A percentile compares a stretch with the other conserved stretches of the same genome.
Evolutionary conservation across 768 basidiomycete genomes (phyloP).

Genomic region (Hericium erinaceus): DNA sequence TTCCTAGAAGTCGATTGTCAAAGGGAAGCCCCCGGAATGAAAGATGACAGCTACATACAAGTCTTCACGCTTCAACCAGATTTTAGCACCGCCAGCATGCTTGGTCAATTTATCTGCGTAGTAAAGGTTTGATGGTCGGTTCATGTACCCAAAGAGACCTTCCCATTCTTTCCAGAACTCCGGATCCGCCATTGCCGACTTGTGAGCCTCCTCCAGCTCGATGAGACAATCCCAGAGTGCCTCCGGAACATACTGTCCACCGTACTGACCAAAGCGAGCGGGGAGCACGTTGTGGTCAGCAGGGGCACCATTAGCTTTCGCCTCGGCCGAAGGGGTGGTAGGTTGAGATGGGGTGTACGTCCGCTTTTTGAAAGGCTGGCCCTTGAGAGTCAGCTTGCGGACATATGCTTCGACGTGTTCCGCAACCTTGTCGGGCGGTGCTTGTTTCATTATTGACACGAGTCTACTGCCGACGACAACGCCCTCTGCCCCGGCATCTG

Average conservation of each 20-base stretch:
- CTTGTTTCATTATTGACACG: constrained; percentile 68
- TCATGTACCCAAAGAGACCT: constrained; percentile 87
- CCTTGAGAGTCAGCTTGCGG: constrained; percentile 51
- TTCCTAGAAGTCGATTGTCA: constrained; percentile 41
- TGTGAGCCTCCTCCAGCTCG: constrained; percentile 89
- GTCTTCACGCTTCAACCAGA: constrained; percentile 97
- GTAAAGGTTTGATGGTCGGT: constrained; percentile 87
- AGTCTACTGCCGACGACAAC: constrained; percentile 90
- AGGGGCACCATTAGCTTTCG: constrained; percentile 22
- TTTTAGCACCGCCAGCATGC: constrained; percentile 85
- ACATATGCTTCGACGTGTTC: constrained; percentile 65
- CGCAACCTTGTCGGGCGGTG: constrained; percentile 39
- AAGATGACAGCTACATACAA: constrained; percentile 33
- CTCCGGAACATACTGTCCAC: constrained; percentile 97
- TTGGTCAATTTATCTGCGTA: constrained; percentile 86
- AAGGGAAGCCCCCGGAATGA: not conserved
- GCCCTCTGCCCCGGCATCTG: constrained; percentile 85
- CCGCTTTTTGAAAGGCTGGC: constrained; percentile 16
- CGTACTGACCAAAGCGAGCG: constrained; percentile 86
- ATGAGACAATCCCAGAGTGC: constrained; percentile 86
- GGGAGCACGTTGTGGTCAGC: constrained; percentile 48
- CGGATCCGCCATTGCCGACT: constrained; percentile 77
- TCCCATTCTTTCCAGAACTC: constrained; percentile 89
- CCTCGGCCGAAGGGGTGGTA: constrained; percentile 24
- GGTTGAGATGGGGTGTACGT: constrained; percentile 22